phyloP scores from a whole-genome alignment of 1,284 basidiomycete species.

The Puccinia sorghi region DNA sequence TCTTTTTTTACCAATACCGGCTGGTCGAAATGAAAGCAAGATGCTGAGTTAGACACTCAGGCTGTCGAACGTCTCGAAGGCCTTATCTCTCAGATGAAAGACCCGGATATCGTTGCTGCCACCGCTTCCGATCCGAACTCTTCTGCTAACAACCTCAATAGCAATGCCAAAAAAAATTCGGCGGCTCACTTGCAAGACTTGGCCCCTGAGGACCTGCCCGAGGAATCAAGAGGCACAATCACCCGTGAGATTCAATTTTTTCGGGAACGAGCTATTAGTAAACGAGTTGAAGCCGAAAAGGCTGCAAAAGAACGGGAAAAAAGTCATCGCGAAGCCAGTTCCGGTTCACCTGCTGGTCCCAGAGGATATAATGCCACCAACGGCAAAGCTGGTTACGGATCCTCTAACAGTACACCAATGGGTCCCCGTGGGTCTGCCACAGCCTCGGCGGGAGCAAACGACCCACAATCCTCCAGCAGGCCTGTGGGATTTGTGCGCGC shows the following conservation, averaged over 20 bases:
- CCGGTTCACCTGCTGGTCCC: slow-evolving; percentile 42
- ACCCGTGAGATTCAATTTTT: slow-evolving; percentile 57
- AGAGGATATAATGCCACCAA: slow-evolving; percentile 35
- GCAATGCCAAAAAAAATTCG: slow-evolving; percentile 33
- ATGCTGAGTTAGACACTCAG: slow-evolving; percentile 48
- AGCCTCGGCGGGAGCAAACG: not conserved
- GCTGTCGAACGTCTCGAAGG: slow-evolving; percentile 46
- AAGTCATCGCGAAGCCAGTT: slow-evolving; percentile 46
- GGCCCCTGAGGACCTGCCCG: slow-evolving; percentile 56
- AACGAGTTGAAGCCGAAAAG: slow-evolving; percentile 51
- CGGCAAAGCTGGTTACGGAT: slow-evolving; percentile 40
- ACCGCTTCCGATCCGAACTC: slow-evolving; percentile 34
- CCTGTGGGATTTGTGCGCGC: slow-evolving; percentile 48
- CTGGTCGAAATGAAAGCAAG: slow-evolving; percentile 29
- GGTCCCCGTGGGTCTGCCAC: slow-evolving; percentile 25
- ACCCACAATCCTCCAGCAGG: slow-evolving; percentile 38
- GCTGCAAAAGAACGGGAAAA: slow-evolving; percentile 50
- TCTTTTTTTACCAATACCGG: not conserved
- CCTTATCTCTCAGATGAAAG: slow-evolving; percentile 49
- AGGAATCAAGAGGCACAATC: slow-evolving; percentile 54
- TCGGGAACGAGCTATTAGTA: slow-evolving; percentile 55
- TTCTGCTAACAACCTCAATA: slow-evolving; percentile 24
- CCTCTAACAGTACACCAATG: slow-evolving; percentile 47
- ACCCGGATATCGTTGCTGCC: slow-evolving; percentile 41
- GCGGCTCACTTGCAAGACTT: slow-evolving; percentile 55